Evolutionary conservation across 1,284 basidiomycete species (phyloP), one percentile per base, ranked within the genome.

Genomic region (Apiotrichum gamsii): DNA sequence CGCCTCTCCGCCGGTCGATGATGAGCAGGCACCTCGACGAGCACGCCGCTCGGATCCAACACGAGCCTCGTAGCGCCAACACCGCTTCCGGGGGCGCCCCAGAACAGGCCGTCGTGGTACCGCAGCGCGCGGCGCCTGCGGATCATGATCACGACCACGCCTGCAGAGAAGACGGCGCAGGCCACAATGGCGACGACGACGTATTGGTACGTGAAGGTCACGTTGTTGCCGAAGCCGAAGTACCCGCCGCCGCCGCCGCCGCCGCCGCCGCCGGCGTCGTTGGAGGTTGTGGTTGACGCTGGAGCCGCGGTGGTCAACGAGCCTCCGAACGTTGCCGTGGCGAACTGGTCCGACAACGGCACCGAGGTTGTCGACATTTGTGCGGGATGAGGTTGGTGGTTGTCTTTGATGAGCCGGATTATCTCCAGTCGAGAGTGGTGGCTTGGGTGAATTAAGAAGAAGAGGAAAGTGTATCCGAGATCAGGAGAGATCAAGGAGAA

Each of bases 111-210:
- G 5, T 15, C 25, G 3, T 10, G 10, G 24, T 3, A 14, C 14
- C 24, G 39, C 25, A 24, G 21, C 35, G 36, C n/a, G 6, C 59
- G 43, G 8, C 46, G 43, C 20, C 58, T 44, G 32, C 60, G 51
- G 39, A 49, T 52, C 32, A 59, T 40, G 41, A 61, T 30, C 5
- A 50, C 49, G n/a, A 55, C 32, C 20, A 61, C 46, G n/a, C 39
- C 53, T 4, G 48, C 54, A 19, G 51, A 41, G 33, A 63, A 46
- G 10, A 63, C 50, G 15, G 49, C 58, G 31, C 51, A 56, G 9
- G 58, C 57, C 11, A 63, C 56, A 13, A 63, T 41, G 20, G 59
- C 59, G 33, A 63, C 56, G 13, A 63, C 55, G 32, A 61, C 50
- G 14, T 54, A 51, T 41, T 63, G 61, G 39, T 59, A 61, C 23